A percentile compares a stretch with the other conserved stretches of the same genome.
Evolutionary conservation across 163 green algal species (phyloP).

Genomic region (Trebouxiophyceae sp.): DNA sequence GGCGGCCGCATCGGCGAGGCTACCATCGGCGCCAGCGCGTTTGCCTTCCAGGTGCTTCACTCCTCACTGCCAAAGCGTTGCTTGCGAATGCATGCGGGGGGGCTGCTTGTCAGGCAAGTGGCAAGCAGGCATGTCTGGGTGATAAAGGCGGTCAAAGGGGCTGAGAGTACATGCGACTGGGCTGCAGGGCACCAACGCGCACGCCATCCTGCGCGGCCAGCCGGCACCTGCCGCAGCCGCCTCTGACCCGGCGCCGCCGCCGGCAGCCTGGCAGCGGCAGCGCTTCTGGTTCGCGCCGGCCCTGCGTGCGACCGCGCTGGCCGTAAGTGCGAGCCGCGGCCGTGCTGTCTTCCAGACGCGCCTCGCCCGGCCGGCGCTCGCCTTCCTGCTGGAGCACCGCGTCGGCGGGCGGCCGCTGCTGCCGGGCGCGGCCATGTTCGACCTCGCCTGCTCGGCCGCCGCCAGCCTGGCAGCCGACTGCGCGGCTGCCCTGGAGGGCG

Average conservation of each 20-base stretch:
- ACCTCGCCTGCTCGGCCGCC: constrained; percentile 6
- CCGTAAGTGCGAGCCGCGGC: too few relatives aligned
- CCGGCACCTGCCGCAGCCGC: too few relatives aligned
- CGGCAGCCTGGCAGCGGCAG: constrained; percentile 5
- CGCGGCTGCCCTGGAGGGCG: not conserved
- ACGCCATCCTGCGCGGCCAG: constrained; percentile 49
- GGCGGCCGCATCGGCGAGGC: not conserved
- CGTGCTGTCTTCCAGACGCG: constrained; percentile 4
- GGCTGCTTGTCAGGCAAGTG: too few relatives aligned
- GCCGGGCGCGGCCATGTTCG: constrained; percentile 20
- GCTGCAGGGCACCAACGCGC: constrained; percentile 59
- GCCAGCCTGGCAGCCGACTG: not conserved
- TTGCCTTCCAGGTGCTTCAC: constrained; percentile 54
- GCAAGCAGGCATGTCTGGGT: too few relatives aligned
- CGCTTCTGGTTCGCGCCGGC: constrained; percentile 19
- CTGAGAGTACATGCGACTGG: not conserved
- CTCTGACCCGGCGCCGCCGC: not conserved
- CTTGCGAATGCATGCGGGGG: not conserved
- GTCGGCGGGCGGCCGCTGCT: constrained; percentile 9
- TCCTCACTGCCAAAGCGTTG: not conserved
- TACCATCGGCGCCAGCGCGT: constrained; percentile 48
- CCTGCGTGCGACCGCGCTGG: too few relatives aligned
- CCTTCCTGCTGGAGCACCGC: constrained; percentile 10
- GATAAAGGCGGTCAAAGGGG: not conserved
- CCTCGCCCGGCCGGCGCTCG: not conserved